These are phyloP conservation scores for Chaetothyriales sp. DNA, from an alignment of 2,329 filamentous ascomycete species.

Conservation along the genomic window DNA sequence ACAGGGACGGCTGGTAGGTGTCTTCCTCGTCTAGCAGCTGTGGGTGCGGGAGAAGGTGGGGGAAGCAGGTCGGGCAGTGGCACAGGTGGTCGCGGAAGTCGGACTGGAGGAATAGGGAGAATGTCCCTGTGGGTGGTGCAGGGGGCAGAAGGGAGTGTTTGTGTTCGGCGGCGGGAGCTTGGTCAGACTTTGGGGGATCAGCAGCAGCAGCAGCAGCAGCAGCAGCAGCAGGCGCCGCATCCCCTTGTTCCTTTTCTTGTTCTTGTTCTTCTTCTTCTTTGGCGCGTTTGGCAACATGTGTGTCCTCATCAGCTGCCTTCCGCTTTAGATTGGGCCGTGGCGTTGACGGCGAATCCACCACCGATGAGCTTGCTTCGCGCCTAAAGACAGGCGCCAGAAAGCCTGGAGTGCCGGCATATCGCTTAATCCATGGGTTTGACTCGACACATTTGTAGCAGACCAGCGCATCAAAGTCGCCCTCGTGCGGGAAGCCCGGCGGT, in stretches of 20 bases:
- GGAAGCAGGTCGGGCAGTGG: slow-evolving; percentile 68
- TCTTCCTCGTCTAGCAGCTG: slow-evolving; percentile 91
- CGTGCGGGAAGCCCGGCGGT: slow-evolving; percentile 72
- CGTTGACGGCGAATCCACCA: not conserved
- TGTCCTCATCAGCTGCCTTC: slow-evolving; percentile 25
- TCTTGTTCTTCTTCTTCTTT: slow-evolving; percentile 47
- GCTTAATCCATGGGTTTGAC: slow-evolving; percentile 78
- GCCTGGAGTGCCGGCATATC: slow-evolving; percentile 63
- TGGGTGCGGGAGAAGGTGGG: slow-evolving; percentile 50
- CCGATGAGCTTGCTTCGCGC: slow-evolving; percentile 17
- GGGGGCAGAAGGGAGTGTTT: slow-evolving; percentile 47
- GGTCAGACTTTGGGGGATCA: slow-evolving; percentile 25
- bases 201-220: slow-evolving; percentile 25
- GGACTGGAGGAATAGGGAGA: slow-evolving; percentile 70
- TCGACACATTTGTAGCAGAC: slow-evolving; percentile 90
- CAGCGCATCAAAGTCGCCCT: slow-evolving; percentile 79
- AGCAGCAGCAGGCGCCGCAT: not conserved
- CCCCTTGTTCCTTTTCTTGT: slow-evolving; percentile 36
- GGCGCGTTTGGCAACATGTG: slow-evolving; percentile 43
- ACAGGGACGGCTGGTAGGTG: slow-evolving; percentile 80
- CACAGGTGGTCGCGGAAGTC: slow-evolving; percentile 72
- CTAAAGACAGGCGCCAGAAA: slow-evolving; percentile 61
- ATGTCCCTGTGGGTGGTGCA: slow-evolving; percentile 38
- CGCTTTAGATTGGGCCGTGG: slow-evolving; percentile 24
- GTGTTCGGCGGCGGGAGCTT: slow-evolving; percentile 27